phyloP scores from a whole-genome alignment of 225 moss, liverwort and hornwort species.

The Rhytidiadelphus loreus region DNA sequence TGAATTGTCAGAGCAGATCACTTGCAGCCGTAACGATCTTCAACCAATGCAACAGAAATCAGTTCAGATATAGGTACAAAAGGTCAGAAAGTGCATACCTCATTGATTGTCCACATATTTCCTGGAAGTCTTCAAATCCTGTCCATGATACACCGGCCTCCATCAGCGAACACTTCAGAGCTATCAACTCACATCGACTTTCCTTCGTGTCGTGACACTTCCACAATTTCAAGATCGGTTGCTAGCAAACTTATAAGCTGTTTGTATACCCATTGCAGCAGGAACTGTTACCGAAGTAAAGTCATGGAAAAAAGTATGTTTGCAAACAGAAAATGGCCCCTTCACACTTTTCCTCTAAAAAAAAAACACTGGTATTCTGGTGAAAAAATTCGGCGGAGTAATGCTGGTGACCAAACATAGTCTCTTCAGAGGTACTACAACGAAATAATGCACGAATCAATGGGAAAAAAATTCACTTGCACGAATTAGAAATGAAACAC shows the following conservation, averaged over 20 bases:
- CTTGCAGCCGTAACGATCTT: too few species aligned
- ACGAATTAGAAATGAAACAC: too few species aligned
- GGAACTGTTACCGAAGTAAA: not conserved
- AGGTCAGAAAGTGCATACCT: not conserved
- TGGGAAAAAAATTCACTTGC: too few species aligned
- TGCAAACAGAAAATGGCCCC: too few species aligned
- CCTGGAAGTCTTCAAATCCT: not conserved
- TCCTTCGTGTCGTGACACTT: not conserved
- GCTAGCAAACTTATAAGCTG: too few species aligned
- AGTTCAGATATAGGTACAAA: not conserved
- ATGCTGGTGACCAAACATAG: not conserved
- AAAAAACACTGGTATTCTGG: not conserved
- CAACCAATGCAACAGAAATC: not conserved
- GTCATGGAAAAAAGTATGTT: too few species aligned
- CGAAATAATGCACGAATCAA: too few species aligned
- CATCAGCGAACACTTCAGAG: not conserved
- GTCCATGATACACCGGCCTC: not conserved
- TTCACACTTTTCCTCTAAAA: not conserved
- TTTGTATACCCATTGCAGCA: too few species aligned
- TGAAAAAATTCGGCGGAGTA: too few species aligned
- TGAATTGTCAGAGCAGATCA: not conserved
- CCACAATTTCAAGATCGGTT: too few species aligned
- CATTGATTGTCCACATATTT: constrained; percentile 23
- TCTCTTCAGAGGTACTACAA: not conserved
- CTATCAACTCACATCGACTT: not conserved